Conservation (phyloP, 176 grass and related monocot genomes). For the Alloteropsis semialata region DNA sequence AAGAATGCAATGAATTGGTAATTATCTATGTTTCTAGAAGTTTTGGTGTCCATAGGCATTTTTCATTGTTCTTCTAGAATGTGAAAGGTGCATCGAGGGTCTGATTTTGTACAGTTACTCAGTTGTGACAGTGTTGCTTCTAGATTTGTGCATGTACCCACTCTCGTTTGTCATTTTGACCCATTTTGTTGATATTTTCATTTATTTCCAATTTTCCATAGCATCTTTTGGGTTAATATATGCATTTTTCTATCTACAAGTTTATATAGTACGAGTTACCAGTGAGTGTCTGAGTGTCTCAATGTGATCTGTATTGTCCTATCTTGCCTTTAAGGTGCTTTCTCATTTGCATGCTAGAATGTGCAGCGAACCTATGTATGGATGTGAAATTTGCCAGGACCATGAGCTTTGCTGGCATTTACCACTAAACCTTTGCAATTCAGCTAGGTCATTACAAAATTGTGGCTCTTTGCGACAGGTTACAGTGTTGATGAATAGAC, state of each 20-base stretch:
- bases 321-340: constrained; percentile 1
- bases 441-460: no score
- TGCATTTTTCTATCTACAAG: constrained; percentile 12
- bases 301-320: background rate
- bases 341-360: background rate
- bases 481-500: no score
- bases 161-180: background rate
- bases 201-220: constrained; percentile 1
- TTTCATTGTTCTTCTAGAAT: background rate
- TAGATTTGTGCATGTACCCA: background rate
- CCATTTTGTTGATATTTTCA: background rate
- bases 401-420: no score
- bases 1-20: constrained; percentile 99
- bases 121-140: background rate
- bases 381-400: background rate
- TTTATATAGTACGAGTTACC: background rate
- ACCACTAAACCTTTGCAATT: no score
- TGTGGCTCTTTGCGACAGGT: no score
- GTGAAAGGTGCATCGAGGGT: background rate
- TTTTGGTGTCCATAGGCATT: background rate
- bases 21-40: constrained; percentile 20
- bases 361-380: constrained; percentile 11
- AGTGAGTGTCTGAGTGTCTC: background rate
- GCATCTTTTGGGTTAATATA: background rate
- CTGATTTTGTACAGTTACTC: background rate